Percentiles rank a stretch among this genome's conserved stretches.
phyloP scores from a whole-genome alignment of 1,139 yeast genomes.

The Candida sp. region DNA sequence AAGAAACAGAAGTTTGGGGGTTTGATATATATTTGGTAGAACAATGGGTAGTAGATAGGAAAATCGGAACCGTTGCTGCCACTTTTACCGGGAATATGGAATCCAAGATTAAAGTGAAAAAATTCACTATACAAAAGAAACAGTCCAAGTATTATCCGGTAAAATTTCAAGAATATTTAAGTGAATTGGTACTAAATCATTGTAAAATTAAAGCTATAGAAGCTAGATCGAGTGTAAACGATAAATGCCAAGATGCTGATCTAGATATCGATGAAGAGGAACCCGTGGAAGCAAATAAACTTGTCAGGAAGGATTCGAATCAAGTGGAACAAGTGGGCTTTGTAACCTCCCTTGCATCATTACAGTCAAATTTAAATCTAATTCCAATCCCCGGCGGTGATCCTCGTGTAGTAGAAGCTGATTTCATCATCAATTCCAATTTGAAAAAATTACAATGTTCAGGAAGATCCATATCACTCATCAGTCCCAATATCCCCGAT shows the following conservation, averaged over 20 bases:
- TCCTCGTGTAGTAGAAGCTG: constrained; percentile 46
- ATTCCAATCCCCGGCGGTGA: constrained; percentile 70
- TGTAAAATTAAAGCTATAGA: constrained; percentile 45
- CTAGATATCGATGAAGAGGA: background rate
- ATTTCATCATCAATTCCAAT: constrained; percentile 71
- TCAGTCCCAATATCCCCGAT: constrained; percentile 62
- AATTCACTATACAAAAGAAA: constrained; percentile 55
- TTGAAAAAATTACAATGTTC: constrained; percentile 77
- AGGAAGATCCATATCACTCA: constrained; percentile 74
- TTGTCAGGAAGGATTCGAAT: constrained; percentile 4
- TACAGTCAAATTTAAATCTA: constrained; percentile 73
- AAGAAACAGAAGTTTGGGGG: constrained; percentile 54
- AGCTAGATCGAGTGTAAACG: background rate
- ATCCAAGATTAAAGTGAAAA: constrained; percentile 59
- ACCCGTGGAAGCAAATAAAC: background rate
- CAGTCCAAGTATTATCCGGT: constrained; percentile 58
- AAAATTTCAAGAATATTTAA: constrained; percentile 56
- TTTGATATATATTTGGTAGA: constrained; percentile 89
- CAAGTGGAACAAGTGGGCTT: constrained; percentile 43
- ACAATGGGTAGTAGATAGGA: constrained; percentile 85
- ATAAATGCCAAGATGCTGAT: background rate
- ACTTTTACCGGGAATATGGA: constrained; percentile 80
- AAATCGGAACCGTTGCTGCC: constrained; percentile 64
- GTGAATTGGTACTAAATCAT: constrained; percentile 58
- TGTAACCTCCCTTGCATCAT: constrained; percentile 75